These are phyloP conservation scores for Wickerhamomyces canadensis DNA, from an alignment of 805 yeast species.

Conservation along the genomic window DNA sequence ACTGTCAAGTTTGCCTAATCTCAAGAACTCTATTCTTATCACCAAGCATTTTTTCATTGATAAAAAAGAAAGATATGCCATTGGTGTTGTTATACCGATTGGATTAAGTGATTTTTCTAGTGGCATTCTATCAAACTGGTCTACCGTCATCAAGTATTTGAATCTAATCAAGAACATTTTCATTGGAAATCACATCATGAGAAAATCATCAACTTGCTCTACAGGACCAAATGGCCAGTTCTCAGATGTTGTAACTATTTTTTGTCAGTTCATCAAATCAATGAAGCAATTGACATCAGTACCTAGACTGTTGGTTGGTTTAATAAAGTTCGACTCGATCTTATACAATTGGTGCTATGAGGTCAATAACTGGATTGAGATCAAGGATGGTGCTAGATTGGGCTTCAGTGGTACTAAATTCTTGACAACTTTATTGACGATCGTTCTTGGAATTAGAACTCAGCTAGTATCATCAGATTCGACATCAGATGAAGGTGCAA, in stretches of 20 bases:
- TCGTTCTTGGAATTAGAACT: slow-evolving; percentile 11
- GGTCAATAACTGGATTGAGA: slow-evolving; percentile 35
- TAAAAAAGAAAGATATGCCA: slow-evolving; percentile 25
- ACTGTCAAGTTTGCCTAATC: slow-evolving; percentile 24
- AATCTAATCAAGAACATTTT: slow-evolving; percentile 24
- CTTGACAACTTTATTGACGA: slow-evolving; percentile 16
- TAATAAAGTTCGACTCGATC: slow-evolving; percentile 23
- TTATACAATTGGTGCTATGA: slow-evolving; percentile 34
- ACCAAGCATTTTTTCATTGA: slow-evolving; percentile 28
- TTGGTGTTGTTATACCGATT: slow-evolving; percentile 27
- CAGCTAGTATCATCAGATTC: slow-evolving; percentile 8
- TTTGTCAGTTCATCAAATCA: slow-evolving; percentile 27
- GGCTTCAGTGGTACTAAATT: slow-evolving; percentile 19
- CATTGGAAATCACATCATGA: slow-evolving; percentile 14
- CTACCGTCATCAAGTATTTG: slow-evolving; percentile 24
- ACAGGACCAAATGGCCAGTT: slow-evolving; percentile 7
- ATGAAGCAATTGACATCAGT: slow-evolving; percentile 25
- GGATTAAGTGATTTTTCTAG: slow-evolving; percentile 22
- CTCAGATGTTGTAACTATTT: slow-evolving; percentile 23
- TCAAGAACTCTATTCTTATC: slow-evolving; percentile 25
- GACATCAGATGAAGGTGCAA: slow-evolving; percentile 28
- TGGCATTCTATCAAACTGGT: slow-evolving; percentile 29
- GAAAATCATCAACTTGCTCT: slow-evolving; percentile 1
- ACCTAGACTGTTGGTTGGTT: slow-evolving; percentile 33
- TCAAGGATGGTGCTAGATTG: slow-evolving; percentile 34